Percentiles rank a stretch among this genome's conserved stretches.
These are phyloP conservation scores for Eruca vesicaria DNA, from an alignment of 441 rosid genomes.

Conservation along the genomic window DNA sequence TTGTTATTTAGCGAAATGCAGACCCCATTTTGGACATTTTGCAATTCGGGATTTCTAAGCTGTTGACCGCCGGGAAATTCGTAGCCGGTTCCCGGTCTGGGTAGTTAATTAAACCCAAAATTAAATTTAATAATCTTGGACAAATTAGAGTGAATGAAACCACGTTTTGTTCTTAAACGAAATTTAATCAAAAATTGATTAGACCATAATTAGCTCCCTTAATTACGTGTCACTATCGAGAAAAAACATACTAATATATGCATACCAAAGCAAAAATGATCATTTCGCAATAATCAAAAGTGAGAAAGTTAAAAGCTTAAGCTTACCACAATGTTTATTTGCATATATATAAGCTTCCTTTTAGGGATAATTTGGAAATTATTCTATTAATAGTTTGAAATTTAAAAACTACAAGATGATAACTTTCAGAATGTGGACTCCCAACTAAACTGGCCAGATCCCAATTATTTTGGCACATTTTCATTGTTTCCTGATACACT, in stretches of 20 bases:
- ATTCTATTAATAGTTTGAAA: too few species aligned
- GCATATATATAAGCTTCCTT: too few species aligned
- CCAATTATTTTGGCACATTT: too few species aligned
- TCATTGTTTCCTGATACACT: too few species aligned
- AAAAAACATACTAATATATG: not conserved
- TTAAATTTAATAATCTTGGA: not conserved
- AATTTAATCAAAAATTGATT: not conserved
- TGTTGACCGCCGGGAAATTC: constrained; percentile 32
- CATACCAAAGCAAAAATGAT: not conserved
- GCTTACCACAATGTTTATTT: constrained; percentile 24
- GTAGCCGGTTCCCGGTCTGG: constrained; percentile 27
- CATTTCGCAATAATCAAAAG: not conserved
- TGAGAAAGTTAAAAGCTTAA: not conserved
- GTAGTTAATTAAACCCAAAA: not conserved
- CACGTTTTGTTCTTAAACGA: not conserved
- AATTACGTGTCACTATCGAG: not conserved
- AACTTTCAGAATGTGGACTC: too few species aligned
- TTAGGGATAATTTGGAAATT: too few species aligned
- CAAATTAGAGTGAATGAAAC: not conserved
- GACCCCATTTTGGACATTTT: constrained; percentile 10
- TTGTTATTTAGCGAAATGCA: not conserved
- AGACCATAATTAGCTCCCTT: not conserved
- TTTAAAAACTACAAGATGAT: too few species aligned
- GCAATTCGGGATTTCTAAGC: not conserved
- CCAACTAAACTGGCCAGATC: too few species aligned